Percentiles rank a stretch among this genome's conserved stretches.
phyloP scores from a whole-genome alignment of 2,329 filamentous ascomycete genomes.

The Clonostachys rhizophaga region DNA sequence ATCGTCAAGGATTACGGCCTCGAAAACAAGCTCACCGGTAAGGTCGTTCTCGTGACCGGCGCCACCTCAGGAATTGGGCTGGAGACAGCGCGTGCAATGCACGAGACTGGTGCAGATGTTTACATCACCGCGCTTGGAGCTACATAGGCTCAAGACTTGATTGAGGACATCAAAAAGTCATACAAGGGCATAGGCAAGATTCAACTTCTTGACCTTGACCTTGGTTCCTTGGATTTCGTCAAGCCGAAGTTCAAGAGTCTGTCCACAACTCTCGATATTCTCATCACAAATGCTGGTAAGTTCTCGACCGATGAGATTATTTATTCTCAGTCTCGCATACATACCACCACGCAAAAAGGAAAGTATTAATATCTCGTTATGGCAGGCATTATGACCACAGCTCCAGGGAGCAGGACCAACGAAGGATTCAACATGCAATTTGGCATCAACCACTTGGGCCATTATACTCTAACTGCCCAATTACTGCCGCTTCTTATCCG shows the following conservation, averaged over 20 bases:
- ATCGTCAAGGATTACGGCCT: conserved; percentile 9
- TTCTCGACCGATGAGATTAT: no score
- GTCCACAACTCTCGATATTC: conserved; percentile 12
- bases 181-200: conserved; percentile 10
- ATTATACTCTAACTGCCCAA: no score
- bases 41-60: conserved; percentile 35
- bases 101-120: conserved; percentile 34
- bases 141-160: conserved; percentile 16
- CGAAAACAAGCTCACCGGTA: conserved; percentile 3
- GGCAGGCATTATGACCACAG: no score
- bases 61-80: conserved; percentile 33
- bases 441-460: no score
- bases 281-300: conserved; percentile 36
- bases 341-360: no score
- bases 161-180: conserved; percentile 6
- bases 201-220: conserved; percentile 23
- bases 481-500: no score
- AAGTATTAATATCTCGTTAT: no score
- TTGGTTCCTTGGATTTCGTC: conserved; percentile 21
- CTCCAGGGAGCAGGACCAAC: no score
- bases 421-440: no score
- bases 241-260: conserved; percentile 10
- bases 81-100: conserved; percentile 34
- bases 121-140: conserved; percentile 34
- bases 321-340: no score